Base-by-base conservation (phyloP, 345 rosid species). In the Physaria fendleri region DNA sequence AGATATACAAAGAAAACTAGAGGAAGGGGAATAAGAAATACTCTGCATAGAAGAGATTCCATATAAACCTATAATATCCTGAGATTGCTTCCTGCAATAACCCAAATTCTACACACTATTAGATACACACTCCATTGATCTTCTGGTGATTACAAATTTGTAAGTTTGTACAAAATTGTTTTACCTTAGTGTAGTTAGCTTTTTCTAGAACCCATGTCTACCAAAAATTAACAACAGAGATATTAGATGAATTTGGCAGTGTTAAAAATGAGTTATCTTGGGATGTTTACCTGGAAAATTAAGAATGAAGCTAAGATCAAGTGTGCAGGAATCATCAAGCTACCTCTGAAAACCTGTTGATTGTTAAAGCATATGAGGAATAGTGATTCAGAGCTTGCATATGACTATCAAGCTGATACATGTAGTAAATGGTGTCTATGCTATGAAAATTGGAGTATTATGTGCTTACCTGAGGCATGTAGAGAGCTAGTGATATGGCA, bases 11-110 rank as follows among this genome's bases (percentile, higher is more conserved):
- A 29, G 27, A 66, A 48, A 38, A 21, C 25, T 78, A 92, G 42
- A 92, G 71, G 64, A 92, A 84, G 4, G 96, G 96, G 71, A 88
- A 88, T 39, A 88, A 69, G 24, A 82, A 62, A 75, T 92, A 92
- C 83, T 92, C 96, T 5, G 88, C 76, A 34, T 88, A 88, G 55
- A 92, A 92, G 41, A 88, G 96, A 74, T 88, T 86, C 98, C 98
- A 92, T 76, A 92, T 84, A 54, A 84, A 92, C 59, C 79, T 75
- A 52, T 92, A 92, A 79, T 71, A 88, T 48, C 56, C 85, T 10
- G 86, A 75, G 46, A 86, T 92, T 39, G 90, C 90, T 74, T 81
- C 96, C 98, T 88, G 83, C 82, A 84, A 37, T 60, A 52, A 4
- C n/a, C 32, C 63, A 35, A 32, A 22, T 47, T 14, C 5, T 15